Percentiles rank a stretch among this genome's conserved stretches.
These are phyloP conservation scores for Zygoascus flipseniorum DNA, from an alignment of 805 yeast species.

Conservation along the genomic window DNA sequence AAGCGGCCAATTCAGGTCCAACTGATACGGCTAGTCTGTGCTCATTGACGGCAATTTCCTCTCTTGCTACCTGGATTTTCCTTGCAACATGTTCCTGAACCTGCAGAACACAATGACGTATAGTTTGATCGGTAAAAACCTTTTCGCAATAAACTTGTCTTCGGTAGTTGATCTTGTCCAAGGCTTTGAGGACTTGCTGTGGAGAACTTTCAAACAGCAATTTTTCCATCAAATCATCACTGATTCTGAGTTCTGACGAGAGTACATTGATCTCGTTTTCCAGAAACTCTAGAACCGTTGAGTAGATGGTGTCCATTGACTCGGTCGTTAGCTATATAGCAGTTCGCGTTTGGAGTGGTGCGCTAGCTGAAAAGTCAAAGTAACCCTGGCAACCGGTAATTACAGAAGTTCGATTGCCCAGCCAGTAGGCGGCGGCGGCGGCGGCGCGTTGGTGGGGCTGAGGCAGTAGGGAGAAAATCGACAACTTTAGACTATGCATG, in stretches of 20 bases:
- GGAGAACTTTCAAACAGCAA: background rate
- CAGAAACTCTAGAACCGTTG: constrained; percentile 1
- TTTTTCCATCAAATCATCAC: background rate
- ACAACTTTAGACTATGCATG: too few species aligned
- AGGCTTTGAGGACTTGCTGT: background rate
- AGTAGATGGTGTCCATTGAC: background rate
- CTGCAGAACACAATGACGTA: constrained; percentile 2
- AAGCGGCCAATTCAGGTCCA: constrained; percentile 1
- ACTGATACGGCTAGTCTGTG: background rate
- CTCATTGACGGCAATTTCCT: background rate
- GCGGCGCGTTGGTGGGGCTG: too few species aligned
- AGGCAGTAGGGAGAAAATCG: too few species aligned
- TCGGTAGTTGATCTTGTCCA: constrained; percentile 6
- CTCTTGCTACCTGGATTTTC: background rate
- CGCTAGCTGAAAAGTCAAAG: background rate
- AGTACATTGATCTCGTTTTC: constrained; percentile 7
- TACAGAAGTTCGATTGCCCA: too few species aligned
- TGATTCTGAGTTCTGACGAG: background rate
- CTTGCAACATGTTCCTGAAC: background rate
- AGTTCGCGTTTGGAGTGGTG: background rate
- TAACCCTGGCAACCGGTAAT: background rate
- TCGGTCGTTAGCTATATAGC: background rate
- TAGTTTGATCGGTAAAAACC: constrained; percentile 9
- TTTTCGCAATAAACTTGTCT: constrained; percentile 3
- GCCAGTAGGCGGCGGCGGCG: too few species aligned